phyloP scores from a whole-genome alignment of 805 yeast species.

The Jamesozyma piceae region DNA sequence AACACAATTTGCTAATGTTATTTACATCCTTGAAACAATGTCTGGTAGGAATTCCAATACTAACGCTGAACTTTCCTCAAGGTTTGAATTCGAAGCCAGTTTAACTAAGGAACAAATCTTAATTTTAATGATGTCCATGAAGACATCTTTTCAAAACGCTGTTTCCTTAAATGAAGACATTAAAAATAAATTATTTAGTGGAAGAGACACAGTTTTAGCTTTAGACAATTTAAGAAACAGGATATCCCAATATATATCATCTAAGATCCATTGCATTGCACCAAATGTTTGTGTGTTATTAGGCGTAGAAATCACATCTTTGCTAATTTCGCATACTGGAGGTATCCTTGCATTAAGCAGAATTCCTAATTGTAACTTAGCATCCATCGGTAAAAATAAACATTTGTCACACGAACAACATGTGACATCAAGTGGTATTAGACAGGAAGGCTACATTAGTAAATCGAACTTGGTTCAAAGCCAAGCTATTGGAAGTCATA shows the following conservation, averaged over 20 bases:
- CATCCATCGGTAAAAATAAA: constrained; percentile 56
- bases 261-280: constrained; percentile 50
- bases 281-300: constrained; percentile 72
- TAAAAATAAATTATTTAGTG: constrained; percentile 32
- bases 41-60: constrained; percentile 29
- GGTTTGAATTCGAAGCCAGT: constrained; percentile 30
- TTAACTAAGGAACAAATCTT: constrained; percentile 58
- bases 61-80: constrained; percentile 14
- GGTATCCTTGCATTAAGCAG: constrained; percentile 55
- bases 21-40: constrained; percentile 41
- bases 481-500: constrained; percentile 49
- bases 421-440: constrained; percentile 33
- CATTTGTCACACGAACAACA: constrained; percentile 29
- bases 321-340: constrained; percentile 58
- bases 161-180: constrained; percentile 27
- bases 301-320: constrained; percentile 66
- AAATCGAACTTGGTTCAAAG: constrained; percentile 48
- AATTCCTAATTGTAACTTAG: constrained; percentile 76
- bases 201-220: constrained; percentile 35
- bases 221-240: constrained; percentile 36
- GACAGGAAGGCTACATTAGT: constrained; percentile 65
- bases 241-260: constrained; percentile 47
- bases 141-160: constrained; percentile 34
- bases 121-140: constrained; percentile 66
- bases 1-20: constrained; percentile 47